Percentiles rank a stretch among this genome's conserved stretches.
These are phyloP conservation scores for Diaporthe amygdali DNA, from an alignment of 2,329 filamentous ascomycete species.

Conservation along the genomic window DNA sequence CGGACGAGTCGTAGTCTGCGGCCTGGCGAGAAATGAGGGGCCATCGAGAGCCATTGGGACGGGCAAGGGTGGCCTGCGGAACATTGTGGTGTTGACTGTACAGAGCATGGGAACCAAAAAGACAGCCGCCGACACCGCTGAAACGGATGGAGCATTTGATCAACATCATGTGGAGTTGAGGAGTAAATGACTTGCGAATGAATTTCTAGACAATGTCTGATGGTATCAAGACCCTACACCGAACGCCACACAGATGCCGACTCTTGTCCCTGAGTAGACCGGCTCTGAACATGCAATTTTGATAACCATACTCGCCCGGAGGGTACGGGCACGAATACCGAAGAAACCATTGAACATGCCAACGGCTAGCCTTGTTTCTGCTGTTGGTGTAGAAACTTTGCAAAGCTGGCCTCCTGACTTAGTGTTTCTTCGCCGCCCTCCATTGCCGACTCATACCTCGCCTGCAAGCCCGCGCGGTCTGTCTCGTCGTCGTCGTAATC, in stretches of 20 bases:
- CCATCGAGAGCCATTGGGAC: not conserved
- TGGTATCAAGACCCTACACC: constrained; percentile 31
- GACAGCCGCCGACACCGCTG: not conserved
- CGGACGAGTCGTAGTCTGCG: not conserved
- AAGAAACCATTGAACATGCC: not conserved
- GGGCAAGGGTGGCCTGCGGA: not conserved
- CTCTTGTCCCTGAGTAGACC: not conserved
- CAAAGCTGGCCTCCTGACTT: constrained; percentile 64
- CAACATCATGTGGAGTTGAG: constrained; percentile 25
- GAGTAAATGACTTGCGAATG: constrained; percentile 15
- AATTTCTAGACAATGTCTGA: constrained; percentile 24
- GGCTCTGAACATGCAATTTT: constrained; percentile 32
- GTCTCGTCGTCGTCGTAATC: constrained; percentile 62
- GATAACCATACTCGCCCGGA: not conserved
- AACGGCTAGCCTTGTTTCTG: constrained; percentile 7
- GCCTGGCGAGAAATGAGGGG: not conserved
- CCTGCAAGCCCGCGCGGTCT: constrained; percentile 70
- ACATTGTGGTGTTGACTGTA: not conserved
- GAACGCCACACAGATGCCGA: constrained; percentile 33
- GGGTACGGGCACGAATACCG: not conserved
- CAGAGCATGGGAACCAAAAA: not conserved
- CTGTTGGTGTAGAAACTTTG: constrained; percentile 61
- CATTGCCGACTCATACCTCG: constrained; percentile 79
- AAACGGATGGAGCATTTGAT: not conserved
- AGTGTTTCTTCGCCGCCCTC: constrained; percentile 59